A percentile compares a stretch with the other conserved stretches of the same genome.
These are phyloP conservation scores for Penicillium corylophilum DNA, from an alignment of 2,329 filamentous ascomycete species.

Conservation along the genomic window DNA sequence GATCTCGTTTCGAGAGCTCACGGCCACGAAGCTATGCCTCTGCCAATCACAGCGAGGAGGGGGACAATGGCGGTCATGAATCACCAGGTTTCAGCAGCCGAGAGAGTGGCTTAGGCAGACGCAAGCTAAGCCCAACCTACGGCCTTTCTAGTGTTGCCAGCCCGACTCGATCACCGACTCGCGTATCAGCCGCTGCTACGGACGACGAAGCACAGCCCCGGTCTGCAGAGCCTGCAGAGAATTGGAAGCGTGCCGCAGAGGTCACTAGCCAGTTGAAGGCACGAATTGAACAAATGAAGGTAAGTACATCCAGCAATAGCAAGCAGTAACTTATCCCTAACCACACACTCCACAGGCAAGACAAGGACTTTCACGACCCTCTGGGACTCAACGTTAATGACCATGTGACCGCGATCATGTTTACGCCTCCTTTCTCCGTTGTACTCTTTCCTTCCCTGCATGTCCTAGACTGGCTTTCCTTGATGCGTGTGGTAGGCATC, in stretches of 20 bases:
- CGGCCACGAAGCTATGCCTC: conserved; percentile 45
- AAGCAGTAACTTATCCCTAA: neutral
- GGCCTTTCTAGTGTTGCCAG: conserved; percentile 39
- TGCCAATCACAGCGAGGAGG: conserved; percentile 67
- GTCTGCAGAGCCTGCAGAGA: conserved; percentile 67
- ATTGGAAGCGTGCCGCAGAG: conserved; percentile 95
- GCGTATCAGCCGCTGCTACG: conserved; percentile 38
- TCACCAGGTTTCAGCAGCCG: conserved; percentile 34
- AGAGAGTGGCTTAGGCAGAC: conserved; percentile 35
- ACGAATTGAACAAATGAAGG: conserved; percentile 98
- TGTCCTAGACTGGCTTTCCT: conserved; percentile 16
- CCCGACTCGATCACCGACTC: conserved; percentile 37
- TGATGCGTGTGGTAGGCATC: conserved; percentile 10
- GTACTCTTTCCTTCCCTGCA: conserved; percentile 14
- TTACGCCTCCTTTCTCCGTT: conserved; percentile 16
- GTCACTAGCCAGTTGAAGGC: conserved; percentile 97
- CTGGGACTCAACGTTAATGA: conserved; percentile 35
- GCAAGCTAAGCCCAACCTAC: conserved; percentile 47
- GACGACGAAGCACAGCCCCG: conserved; percentile 35
- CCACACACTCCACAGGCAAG: conserved; percentile 36
- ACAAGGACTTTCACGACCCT: conserved; percentile 44
- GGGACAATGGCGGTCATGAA: conserved; percentile 61
- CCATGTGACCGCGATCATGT: conserved; percentile 25
- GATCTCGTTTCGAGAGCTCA: conserved; percentile 41
- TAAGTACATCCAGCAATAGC: conserved; percentile 10